These are phyloP conservation scores for Asterella californica DNA, from an alignment of 225 moss, liverwort and hornwort genomes.

Conservation along the genomic window DNA sequence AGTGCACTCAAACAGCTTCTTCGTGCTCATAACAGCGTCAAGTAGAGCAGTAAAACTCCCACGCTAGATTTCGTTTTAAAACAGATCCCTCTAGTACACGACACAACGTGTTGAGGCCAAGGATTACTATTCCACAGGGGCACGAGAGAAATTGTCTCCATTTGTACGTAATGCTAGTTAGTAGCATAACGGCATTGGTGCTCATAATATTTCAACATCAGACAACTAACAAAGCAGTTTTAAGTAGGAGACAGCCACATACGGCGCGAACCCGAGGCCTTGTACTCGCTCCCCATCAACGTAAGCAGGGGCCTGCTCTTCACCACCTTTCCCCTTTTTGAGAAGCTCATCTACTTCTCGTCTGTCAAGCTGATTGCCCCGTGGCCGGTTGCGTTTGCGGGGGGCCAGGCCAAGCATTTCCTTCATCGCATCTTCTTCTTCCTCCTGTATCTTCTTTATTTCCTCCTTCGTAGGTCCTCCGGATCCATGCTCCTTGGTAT, in stretches of 20 bases:
- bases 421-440: conserved; percentile 90
- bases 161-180: neutral
- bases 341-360: conserved; percentile 82
- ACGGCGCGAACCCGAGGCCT: conserved; percentile 93
- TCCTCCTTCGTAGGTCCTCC: conserved; percentile 67
- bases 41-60: neutral
- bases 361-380: conserved; percentile 60
- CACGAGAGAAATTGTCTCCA: neutral
- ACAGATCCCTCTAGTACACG: neutral
- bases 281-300: conserved; percentile 80
- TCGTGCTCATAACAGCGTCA: neutral
- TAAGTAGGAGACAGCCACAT: conserved; percentile 22
- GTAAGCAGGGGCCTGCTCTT: conserved; percentile 64
- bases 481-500: conserved; percentile 70
- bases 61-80: neutral
- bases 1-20: neutral
- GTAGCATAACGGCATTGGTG: neutral
- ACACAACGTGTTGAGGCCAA: neutral
- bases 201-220: neutral
- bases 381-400: conserved; percentile 51
- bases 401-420: conserved; percentile 85
- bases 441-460: conserved; percentile 71
- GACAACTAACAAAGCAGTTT: neutral
- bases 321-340: conserved; percentile 64
- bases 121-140: neutral